These are phyloP conservation scores for Begonia masoniana DNA, from an alignment of 306 rosid genomes.

Conservation along the genomic window DNA sequence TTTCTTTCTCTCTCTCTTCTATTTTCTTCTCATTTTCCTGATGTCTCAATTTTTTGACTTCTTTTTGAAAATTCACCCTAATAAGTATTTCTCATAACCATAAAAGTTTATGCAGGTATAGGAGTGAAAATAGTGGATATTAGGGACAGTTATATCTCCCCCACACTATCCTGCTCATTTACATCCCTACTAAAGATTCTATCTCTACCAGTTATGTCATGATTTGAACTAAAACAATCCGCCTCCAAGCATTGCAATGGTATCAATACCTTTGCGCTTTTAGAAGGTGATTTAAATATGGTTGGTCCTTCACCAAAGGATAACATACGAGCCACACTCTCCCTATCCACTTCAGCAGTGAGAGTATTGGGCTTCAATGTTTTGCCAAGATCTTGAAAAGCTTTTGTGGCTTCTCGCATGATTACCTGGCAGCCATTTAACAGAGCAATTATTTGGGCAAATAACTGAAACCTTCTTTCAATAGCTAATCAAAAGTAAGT, in stretches of 20 bases:
- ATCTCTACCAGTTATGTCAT: background rate
- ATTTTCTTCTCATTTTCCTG: too few species aligned
- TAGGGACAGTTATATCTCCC: too few species aligned
- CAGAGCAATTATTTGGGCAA: background rate
- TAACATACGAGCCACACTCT: conserved; percentile 19
- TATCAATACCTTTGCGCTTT: conserved; percentile 44
- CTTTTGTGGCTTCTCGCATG: conserved; percentile 58
- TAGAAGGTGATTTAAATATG: conserved; percentile 59
- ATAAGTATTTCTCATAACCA: background rate
- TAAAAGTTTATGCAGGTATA: background rate
- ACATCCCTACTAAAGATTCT: background rate
- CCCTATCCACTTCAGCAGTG: conserved; percentile 24
- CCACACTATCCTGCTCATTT: background rate
- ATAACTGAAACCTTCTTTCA: background rate
- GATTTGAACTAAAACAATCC: background rate
- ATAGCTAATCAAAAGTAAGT: background rate
- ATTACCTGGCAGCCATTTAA: conserved; percentile 47
- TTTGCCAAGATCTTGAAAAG: conserved; percentile 29
- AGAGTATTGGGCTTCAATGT: conserved; percentile 28
- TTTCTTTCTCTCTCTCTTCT: too few species aligned
- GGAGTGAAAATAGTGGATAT: background rate
- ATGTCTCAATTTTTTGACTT: too few species aligned
- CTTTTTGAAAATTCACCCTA: background rate
- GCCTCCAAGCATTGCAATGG: background rate
- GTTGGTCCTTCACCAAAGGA: conserved; percentile 37